These are phyloP conservation scores for Gaillardinia entomophila DNA, from an alignment of 805 yeast genomes.

Conservation along the genomic window DNA sequence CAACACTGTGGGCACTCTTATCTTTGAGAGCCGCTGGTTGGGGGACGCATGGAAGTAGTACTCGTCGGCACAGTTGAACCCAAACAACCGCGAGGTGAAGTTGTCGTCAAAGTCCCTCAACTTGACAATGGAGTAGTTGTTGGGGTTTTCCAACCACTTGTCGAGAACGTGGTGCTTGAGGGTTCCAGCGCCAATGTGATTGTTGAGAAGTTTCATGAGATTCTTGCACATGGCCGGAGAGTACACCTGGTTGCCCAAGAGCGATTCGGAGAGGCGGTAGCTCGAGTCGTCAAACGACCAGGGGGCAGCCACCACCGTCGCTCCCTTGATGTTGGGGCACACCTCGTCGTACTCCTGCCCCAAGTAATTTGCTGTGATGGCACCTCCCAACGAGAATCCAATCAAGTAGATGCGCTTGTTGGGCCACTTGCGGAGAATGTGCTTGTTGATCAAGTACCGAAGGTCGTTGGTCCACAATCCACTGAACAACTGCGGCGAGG, in stretches of 20 bases:
- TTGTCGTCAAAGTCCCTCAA: constrained; percentile 55
- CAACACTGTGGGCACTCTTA: constrained; percentile 59
- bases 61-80: constrained; percentile 54
- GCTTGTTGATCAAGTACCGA: constrained; percentile 49
- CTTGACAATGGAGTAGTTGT: constrained; percentile 23
- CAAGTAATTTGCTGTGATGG: constrained; percentile 58
- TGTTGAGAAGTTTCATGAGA: constrained; percentile 24
- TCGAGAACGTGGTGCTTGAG: constrained; percentile 15
- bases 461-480: constrained; percentile 69
- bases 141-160: constrained; percentile 24
- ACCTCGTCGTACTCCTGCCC: constrained; percentile 56
- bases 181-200: constrained; percentile 25
- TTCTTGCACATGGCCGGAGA: constrained; percentile 40
- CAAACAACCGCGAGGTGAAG: constrained; percentile 58
- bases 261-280: constrained; percentile 33
- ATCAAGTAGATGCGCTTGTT: constrained; percentile 57
- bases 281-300: constrained; percentile 64
- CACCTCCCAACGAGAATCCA: constrained; percentile 73
- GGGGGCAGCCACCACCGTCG: constrained; percentile 59
- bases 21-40: constrained; percentile 45
- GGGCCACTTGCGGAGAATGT: constrained; percentile 49
- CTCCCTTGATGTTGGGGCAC: constrained; percentile 48
- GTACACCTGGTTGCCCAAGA: constrained; percentile 32
- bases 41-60: constrained; percentile 68
- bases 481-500: constrained; percentile 61